Base-by-base conservation (phyloP, 2,329 filamentous ascomycete genomes). In the Apiospora rasikravindrae region DNA sequence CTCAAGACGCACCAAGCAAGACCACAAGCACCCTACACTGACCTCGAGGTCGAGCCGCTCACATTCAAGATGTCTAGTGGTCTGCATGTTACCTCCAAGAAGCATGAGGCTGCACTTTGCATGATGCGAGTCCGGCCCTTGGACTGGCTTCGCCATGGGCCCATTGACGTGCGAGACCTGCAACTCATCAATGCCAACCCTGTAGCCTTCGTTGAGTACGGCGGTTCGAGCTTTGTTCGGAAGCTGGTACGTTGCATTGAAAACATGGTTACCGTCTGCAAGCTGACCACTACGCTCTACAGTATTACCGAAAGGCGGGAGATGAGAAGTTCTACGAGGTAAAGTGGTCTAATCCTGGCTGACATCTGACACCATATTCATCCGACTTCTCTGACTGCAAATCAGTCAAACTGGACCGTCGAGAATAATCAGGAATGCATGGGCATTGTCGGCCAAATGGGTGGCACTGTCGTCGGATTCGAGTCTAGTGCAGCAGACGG, bases 391-490 rank as follows among this genome's bases (percentile, higher is more conserved):
- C 51, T 67, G 33, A 64, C 29, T 37, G 19, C 5, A 26, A 26
- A 45, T 19, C 70, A 72, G 73, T 70, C 33, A 0, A 6, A 45
- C 2, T 76, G 73, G 74, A 69, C 13, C 8, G 57, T 71, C 11
- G 69, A 72, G 29, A 71, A 70, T 33, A 66, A 76, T 44, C 19
- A 66, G 4, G 37, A 19, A 0, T 76, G 73, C 70, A 73, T 74
- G 67, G 26, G 29, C 19, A 72, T 72, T 51, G 68, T 76, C 13
- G 57, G 40, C 16, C 57, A 71, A 8, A 71, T 61, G 37, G 72
- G 72, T 44, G 74, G 69, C 11, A 57, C 19, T 11, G 29, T 71
- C 45, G 19, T 37, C 33, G 64, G 67, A 8, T 71, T 73, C 49
- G 29, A 37, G 6, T n/a, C 53, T 61, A 16, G 53, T 33, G 29